phyloP scores from a whole-genome alignment of 257 asterid species.

The Solanum etuberosum region DNA sequence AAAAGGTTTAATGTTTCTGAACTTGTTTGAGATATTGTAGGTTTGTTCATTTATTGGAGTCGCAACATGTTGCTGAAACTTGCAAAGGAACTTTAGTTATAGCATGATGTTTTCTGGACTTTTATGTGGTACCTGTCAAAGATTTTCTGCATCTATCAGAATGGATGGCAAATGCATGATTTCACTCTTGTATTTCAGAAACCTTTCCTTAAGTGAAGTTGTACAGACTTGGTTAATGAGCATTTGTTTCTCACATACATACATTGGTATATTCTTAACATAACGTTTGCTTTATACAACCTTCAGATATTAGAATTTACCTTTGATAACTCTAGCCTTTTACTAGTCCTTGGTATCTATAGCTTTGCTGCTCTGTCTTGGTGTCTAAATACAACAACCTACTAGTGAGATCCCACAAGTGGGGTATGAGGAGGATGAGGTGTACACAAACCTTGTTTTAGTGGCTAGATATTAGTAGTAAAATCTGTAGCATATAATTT shows the following conservation, averaged over 20 bases:
- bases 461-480: not conserved
- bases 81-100: not conserved
- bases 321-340: not conserved
- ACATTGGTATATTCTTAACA: not conserved
- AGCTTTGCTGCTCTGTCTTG: not conserved
- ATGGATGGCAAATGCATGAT: not conserved
- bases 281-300: not conserved
- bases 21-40: not conserved
- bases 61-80: not conserved
- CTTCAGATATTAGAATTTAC: not conserved
- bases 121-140: not conserved
- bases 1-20: not conserved
- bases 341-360: not conserved
- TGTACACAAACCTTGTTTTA: not conserved
- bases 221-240: not conserved
- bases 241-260: not conserved
- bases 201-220: not conserved
- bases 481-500: not conserved
- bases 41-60: not conserved
- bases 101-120: not conserved
- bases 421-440: not conserved
- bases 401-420: not conserved
- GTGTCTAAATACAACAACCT: not conserved
- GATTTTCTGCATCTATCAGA: not conserved
- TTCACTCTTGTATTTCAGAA: not conserved